A percentile compares a stretch with the other conserved stretches of the same genome.
phyloP scores from a whole-genome alignment of 1,139 yeast genomes.

The Hansenula lynferdii region DNA sequence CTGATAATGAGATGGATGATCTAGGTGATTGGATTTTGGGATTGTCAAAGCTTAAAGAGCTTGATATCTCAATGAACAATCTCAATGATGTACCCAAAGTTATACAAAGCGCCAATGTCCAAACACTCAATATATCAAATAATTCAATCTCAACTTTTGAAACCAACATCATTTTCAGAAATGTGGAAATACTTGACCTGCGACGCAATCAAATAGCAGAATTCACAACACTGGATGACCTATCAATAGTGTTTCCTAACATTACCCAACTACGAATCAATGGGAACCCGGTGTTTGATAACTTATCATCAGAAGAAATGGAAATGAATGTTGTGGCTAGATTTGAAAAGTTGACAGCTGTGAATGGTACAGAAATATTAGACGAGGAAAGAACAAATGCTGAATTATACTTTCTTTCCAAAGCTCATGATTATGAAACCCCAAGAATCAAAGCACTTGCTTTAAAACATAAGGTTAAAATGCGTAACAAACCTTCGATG shows the following conservation, averaged over 20 bases:
- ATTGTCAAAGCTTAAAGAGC: slow-evolving; percentile 17
- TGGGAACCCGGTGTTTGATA: slow-evolving; percentile 45
- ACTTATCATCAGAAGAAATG: slow-evolving; percentile 30
- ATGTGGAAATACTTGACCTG: slow-evolving; percentile 34
- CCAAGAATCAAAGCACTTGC: not conserved
- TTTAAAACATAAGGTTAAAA: slow-evolving; percentile 9
- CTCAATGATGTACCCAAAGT: slow-evolving; percentile 21
- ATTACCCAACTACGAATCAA: slow-evolving; percentile 43
- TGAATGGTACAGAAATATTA: slow-evolving; percentile 55
- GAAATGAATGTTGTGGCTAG: slow-evolving; percentile 47
- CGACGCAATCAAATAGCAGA: slow-evolving; percentile 38
- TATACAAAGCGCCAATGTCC: slow-evolving; percentile 5
- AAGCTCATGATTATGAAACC: slow-evolving; percentile 27
- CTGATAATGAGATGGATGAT: slow-evolving; percentile 34
- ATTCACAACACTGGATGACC: slow-evolving; percentile 47
- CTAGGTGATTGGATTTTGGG: not conserved
- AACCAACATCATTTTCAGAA: not conserved
- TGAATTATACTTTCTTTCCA: slow-evolving; percentile 63
- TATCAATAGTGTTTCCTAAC: slow-evolving; percentile 32
- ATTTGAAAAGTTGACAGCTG: slow-evolving; percentile 30
- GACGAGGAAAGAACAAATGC: slow-evolving; percentile 51
- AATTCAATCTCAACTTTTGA: slow-evolving; percentile 15
- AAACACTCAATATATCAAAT: slow-evolving; percentile 16
- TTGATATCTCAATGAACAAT: slow-evolving; percentile 45
- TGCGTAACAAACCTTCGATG: not conserved